Percentiles rank a stretch among this genome's conserved stretches.
These are phyloP conservation scores for Cryptococcus jaspeensis DNA, from an alignment of 1,284 basidiomycete genomes.

Conservation along the genomic window DNA sequence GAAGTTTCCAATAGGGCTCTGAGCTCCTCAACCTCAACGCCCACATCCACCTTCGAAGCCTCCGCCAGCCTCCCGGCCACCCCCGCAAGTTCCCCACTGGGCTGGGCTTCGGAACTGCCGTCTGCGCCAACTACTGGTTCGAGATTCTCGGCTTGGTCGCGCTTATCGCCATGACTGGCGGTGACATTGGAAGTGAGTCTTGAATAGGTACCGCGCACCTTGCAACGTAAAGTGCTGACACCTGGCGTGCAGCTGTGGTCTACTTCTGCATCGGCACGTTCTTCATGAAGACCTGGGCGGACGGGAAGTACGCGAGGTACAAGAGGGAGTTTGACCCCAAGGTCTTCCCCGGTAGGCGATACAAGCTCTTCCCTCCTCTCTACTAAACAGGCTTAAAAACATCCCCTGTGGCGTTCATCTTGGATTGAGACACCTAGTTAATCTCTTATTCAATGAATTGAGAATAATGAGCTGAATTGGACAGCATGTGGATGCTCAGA, in stretches of 20 bases:
- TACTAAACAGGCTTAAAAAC: slow-evolving; percentile 21
- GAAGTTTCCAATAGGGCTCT: slow-evolving; percentile 60
- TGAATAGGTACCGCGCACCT: not conserved
- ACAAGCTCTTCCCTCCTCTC: slow-evolving; percentile 43
- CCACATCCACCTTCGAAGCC: slow-evolving; percentile 76
- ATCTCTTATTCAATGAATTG: not conserved
- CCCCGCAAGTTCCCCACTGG: slow-evolving; percentile 79
- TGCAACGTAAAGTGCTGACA: not conserved
- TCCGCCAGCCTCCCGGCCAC: slow-evolving; percentile 78
- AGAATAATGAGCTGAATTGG: not conserved
- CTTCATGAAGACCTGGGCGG: slow-evolving; percentile 86
- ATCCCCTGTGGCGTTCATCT: not conserved
- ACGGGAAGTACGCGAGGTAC: slow-evolving; percentile 87
- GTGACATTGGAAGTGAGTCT: slow-evolving; percentile 68
- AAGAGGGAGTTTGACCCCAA: slow-evolving; percentile 89
- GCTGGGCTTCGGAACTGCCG: slow-evolving; percentile 75
- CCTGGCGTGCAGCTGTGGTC: slow-evolving; percentile 58
- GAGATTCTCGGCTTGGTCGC: slow-evolving; percentile 77
- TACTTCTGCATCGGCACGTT: slow-evolving; percentile 68
- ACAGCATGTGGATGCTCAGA: too few relatives aligned
- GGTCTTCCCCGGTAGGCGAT: slow-evolving; percentile 46
- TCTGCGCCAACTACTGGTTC: slow-evolving; percentile 95
- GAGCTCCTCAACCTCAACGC: slow-evolving; percentile 84
- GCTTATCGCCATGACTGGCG: slow-evolving; percentile 70
- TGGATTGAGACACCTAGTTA: not conserved